These are phyloP conservation scores for Vinca minor DNA, from an alignment of 257 asterid species.

Conservation along the genomic window DNA sequence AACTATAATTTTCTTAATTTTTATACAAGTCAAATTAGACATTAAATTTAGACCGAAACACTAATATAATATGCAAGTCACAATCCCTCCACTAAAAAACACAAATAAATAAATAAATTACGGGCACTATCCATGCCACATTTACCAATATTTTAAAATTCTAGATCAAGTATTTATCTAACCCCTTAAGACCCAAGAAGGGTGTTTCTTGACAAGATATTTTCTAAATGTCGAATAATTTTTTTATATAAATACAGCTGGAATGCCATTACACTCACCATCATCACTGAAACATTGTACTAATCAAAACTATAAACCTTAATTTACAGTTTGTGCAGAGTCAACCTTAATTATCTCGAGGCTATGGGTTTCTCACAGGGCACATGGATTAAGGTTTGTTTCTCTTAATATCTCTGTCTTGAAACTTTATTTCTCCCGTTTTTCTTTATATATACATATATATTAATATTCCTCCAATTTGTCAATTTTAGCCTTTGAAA, in stretches of 20 bases:
- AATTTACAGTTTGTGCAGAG: not conserved
- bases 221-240: not conserved
- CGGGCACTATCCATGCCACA: not conserved
- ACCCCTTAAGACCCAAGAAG: too few species aligned
- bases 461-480: not conserved
- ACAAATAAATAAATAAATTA: too few species aligned
- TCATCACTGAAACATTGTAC: not conserved
- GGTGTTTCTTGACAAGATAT: not conserved
- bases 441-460: too few species aligned
- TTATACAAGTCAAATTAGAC: too few species aligned
- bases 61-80: too few species aligned
- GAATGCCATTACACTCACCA: not conserved
- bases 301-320: not conserved
- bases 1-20: too few species aligned
- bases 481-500: not conserved
- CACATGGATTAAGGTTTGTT: constrained; percentile 52
- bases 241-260: not conserved
- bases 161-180: not conserved
- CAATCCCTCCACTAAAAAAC: too few species aligned
- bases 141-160: not conserved
- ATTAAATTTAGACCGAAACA: too few species aligned
- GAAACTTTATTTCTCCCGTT: not conserved
- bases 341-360: not conserved
- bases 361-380: constrained; percentile 37
- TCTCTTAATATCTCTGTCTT: not conserved